Conservation (phyloP, 305 asterid species). For the Solanum hybrid region DNA sequence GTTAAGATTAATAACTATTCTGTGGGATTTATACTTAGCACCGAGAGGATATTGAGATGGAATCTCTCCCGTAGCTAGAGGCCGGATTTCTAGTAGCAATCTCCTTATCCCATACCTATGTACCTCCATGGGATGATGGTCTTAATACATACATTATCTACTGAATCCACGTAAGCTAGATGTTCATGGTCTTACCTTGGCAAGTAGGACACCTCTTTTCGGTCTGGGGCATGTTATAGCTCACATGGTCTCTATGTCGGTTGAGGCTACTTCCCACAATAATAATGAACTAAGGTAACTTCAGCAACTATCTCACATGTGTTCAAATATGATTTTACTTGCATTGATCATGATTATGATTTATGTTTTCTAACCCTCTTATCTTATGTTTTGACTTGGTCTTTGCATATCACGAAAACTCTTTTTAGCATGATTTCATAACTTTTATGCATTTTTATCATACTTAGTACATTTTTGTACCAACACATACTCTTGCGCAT, state of each 20-base stretch:
- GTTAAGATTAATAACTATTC: no score
- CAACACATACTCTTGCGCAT: background rate
- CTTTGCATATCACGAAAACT: background rate
- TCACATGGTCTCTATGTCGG: background rate
- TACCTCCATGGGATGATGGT: background rate
- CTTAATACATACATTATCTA: background rate
- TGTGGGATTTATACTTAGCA: background rate
- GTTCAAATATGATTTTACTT: background rate
- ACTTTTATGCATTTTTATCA: background rate
- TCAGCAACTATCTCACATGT: background rate
- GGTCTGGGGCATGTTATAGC: background rate
- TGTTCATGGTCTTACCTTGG: background rate
- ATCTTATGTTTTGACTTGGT: background rate
- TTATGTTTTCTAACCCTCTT: no score
- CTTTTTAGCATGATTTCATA: background rate
- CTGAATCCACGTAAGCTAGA: background rate
- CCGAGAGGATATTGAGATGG: background rate
- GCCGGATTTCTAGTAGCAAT: no score
- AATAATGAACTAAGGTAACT: background rate
- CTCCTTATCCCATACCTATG: background rate
- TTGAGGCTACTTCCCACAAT: background rate
- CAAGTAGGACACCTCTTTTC: background rate
- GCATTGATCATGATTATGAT: background rate
- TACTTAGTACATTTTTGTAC: background rate
- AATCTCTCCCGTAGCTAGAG: no score